phyloP scores from a whole-genome alignment of 768 basidiomycete species.

The Sporobolomyces pararoseus region DNA sequence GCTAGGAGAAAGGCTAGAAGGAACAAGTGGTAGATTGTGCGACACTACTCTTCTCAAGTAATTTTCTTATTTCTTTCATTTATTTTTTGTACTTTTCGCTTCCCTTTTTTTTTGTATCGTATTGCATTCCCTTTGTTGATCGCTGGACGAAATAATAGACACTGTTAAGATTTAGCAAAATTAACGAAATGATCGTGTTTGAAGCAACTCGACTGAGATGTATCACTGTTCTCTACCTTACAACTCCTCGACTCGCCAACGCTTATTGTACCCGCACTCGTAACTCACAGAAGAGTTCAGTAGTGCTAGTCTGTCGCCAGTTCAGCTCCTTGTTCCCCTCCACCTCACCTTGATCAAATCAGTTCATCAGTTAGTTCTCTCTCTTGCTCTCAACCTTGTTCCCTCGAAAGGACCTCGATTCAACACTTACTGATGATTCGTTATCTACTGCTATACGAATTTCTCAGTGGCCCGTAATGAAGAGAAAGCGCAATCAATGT shows the following conservation, averaged over 20 bases:
- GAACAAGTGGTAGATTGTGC: conserved; percentile 2
- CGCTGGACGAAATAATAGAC: conserved; percentile 11
- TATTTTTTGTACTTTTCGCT: not conserved
- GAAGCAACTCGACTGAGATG: not conserved
- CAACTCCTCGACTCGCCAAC: too few species aligned
- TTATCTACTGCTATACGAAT: too few species aligned
- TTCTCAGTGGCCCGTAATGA: conserved; percentile 88
- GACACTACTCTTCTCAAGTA: too few species aligned
- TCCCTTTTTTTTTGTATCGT: not conserved
- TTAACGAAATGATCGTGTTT: not conserved
- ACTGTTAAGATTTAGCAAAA: not conserved
- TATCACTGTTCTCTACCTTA: too few species aligned
- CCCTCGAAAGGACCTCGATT: not conserved
- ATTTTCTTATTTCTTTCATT: too few species aligned
- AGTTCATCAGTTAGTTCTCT: conserved; percentile 12
- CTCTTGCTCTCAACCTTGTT: not conserved
- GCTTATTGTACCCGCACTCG: too few species aligned
- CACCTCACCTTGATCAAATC: not conserved
- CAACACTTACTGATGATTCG: not conserved
- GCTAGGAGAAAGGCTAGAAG: conserved; percentile 6
- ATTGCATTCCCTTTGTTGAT: not conserved
- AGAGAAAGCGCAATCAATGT: conserved; percentile 94
- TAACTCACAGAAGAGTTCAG: too few species aligned
- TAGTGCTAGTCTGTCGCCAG: not conserved
- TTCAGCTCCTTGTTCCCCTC: not conserved